phyloP scores from a whole-genome alignment of 2,329 filamentous ascomycete genomes.

The Bipolaris gigantea region DNA sequence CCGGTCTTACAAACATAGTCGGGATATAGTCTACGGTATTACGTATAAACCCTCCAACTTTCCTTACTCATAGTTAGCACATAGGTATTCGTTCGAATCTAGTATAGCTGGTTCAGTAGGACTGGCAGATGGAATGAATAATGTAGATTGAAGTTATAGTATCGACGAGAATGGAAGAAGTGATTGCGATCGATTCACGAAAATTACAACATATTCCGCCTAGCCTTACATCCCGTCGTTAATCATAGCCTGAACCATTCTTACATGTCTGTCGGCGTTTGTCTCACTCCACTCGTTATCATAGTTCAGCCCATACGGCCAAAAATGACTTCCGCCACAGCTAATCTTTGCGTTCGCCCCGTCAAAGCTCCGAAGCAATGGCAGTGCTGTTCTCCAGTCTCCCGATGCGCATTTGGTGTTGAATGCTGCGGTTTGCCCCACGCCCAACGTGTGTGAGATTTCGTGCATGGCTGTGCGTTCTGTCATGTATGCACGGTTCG shows the following conservation, averaged over 20 bases:
- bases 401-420: constrained; percentile 33
- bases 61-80: too few relatives aligned
- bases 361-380: constrained; percentile 37
- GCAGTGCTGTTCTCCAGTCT: constrained; percentile 39
- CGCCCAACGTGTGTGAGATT: constrained; percentile 39
- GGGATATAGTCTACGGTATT: too few relatives aligned
- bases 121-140: too few relatives aligned
- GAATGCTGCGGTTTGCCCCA: constrained; percentile 40
- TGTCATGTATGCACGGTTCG: constrained; percentile 39
- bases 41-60: too few relatives aligned
- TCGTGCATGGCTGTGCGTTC: constrained; percentile 43
- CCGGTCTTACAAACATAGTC: too few relatives aligned
- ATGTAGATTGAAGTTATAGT: too few relatives aligned
- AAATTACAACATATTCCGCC: too few relatives aligned
- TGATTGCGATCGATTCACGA: too few relatives aligned
- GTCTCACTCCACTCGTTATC: constrained; percentile 43
- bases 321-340: constrained; percentile 39
- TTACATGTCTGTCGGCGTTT: constrained; percentile 40
- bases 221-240: constrained; percentile 33
- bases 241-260: constrained; percentile 39
- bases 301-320: constrained; percentile 43
- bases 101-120: too few relatives aligned
- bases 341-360: constrained; percentile 35
- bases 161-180: too few relatives aligned
- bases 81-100: too few relatives aligned